Evolutionary conservation across 108 stramenopile genomes (phyloP).

Genomic region (Craspedostauros australis): DNA sequence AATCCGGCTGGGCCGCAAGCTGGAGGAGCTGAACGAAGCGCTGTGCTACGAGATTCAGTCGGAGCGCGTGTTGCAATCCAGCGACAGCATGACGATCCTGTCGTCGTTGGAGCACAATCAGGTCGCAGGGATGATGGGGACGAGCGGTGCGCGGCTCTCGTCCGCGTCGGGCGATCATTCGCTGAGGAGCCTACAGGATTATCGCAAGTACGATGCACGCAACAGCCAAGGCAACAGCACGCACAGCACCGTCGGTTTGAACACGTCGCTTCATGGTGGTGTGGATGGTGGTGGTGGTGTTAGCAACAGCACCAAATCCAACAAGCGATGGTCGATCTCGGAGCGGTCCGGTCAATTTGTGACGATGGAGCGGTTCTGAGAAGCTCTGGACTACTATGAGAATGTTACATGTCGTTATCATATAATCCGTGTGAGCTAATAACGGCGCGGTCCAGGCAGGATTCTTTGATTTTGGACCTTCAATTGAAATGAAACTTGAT

Average conservation of each 20-base stretch:
- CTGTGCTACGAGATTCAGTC: no score
- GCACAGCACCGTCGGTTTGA: background rate
- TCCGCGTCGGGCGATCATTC: background rate
- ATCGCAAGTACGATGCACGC: background rate
- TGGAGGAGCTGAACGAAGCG: slow-evolving; percentile 1
- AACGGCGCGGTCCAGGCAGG: no score
- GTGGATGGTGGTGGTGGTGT: background rate
- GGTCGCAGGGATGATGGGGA: background rate
- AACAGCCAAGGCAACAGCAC: background rate
- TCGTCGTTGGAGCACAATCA: background rate
- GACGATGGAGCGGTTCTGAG: slow-evolving; percentile 24
- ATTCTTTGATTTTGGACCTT: no score
- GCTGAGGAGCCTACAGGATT: background rate
- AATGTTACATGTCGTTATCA: no score
- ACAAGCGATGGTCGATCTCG: slow-evolving; percentile 2
- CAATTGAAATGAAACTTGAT: no score
- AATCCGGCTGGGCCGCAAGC: background rate
- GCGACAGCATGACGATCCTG: background rate
- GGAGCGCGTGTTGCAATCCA: background rate
- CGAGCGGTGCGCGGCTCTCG: background rate
- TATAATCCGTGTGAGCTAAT: no score
- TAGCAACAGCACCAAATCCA: no score
- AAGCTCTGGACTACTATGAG: no score
- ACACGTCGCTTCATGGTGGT: background rate
- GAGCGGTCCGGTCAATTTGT: slow-evolving; percentile 17